These are phyloP conservation scores for Botrytis tulipae DNA, from an alignment of 2,329 filamentous ascomycete species.

Conservation along the genomic window DNA sequence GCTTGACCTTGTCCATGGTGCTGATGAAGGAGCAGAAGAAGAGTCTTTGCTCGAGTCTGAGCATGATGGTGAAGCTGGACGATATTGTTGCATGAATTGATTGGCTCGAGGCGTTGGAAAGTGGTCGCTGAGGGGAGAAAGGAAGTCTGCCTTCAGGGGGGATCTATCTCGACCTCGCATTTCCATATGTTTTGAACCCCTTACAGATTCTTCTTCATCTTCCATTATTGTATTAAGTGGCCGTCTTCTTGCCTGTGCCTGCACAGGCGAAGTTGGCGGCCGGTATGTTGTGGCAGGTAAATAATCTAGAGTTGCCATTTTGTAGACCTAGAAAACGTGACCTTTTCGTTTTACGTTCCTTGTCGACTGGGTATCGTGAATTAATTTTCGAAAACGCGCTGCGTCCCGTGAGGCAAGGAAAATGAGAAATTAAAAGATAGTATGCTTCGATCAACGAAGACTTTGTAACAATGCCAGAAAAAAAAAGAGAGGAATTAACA, in stretches of 20 bases:
- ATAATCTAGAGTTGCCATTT: constrained; percentile 41
- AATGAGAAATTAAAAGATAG: constrained; percentile 39
- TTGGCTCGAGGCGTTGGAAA: constrained; percentile 71
- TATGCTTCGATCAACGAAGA: constrained; percentile 42
- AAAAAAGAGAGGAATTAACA: constrained; percentile 24
- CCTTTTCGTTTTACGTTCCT: constrained; percentile 27
- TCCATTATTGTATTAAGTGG: constrained; percentile 65
- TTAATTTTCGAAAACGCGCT: constrained; percentile 33
- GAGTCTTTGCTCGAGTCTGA: constrained; percentile 54
- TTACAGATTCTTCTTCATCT: constrained; percentile 43
- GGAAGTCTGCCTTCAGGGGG: constrained; percentile 40
- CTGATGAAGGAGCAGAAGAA: constrained; percentile 52
- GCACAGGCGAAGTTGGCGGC: constrained; percentile 49
- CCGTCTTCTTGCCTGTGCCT: constrained; percentile 50
- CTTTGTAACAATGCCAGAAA: constrained; percentile 30
- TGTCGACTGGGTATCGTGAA: constrained; percentile 26
- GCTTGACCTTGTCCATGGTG: constrained; percentile 62
- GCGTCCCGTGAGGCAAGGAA: constrained; percentile 28
- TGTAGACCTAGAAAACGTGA: constrained; percentile 26
- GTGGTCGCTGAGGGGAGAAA: constrained; percentile 52
- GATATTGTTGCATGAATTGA: constrained; percentile 57
- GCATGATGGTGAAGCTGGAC: constrained; percentile 59
- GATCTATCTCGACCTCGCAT: constrained; percentile 40
- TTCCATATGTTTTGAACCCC: constrained; percentile 36
- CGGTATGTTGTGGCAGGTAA: constrained; percentile 51